A percentile compares a stretch with the other conserved stretches of the same genome.
phyloP scores from a whole-genome alignment of 2,329 filamentous ascomycete species.

The Talaromyces sp. region DNA sequence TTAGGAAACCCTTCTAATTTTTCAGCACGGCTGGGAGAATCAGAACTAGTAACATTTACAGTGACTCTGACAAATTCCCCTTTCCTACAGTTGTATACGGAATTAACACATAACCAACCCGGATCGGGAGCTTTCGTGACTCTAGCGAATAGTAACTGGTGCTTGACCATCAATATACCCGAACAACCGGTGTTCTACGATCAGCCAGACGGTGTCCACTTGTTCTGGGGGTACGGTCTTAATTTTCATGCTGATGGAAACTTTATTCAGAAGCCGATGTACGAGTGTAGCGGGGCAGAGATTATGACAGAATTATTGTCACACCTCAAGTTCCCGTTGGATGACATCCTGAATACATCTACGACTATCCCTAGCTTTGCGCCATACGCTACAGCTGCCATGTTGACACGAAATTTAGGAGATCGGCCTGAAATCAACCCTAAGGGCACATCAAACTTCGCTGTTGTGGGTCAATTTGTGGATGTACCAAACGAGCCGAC shows the following conservation, averaged over 20 bases:
- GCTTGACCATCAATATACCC: no score
- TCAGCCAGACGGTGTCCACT: no score
- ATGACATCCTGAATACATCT: slow-evolving; percentile 27
- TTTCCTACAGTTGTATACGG: no score
- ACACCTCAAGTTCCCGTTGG: slow-evolving; percentile 37
- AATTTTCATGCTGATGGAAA: background rate
- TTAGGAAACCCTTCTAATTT: no score
- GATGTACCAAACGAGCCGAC: slow-evolving; percentile 41
- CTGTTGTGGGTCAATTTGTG: slow-evolving; percentile 43
- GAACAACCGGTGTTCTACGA: no score
- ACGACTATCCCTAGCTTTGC: slow-evolving; percentile 40
- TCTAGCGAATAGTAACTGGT: no score
- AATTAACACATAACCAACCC: no score
- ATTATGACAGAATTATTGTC: slow-evolving; percentile 40
- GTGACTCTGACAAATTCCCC: no score
- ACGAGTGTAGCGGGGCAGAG: slow-evolving; percentile 40
- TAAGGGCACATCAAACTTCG: slow-evolving; percentile 36
- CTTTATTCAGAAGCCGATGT: slow-evolving; percentile 26
- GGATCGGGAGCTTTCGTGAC: no score
- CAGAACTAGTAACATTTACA: no score
- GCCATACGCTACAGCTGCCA: slow-evolving; percentile 40
- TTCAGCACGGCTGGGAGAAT: no score
- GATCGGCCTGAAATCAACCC: slow-evolving; percentile 44
- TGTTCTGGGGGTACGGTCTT: background rate
- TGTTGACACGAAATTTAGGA: slow-evolving; percentile 34